These are phyloP conservation scores for Delonix regia DNA, from an alignment of 306 rosid genomes.

Conservation along the genomic window DNA sequence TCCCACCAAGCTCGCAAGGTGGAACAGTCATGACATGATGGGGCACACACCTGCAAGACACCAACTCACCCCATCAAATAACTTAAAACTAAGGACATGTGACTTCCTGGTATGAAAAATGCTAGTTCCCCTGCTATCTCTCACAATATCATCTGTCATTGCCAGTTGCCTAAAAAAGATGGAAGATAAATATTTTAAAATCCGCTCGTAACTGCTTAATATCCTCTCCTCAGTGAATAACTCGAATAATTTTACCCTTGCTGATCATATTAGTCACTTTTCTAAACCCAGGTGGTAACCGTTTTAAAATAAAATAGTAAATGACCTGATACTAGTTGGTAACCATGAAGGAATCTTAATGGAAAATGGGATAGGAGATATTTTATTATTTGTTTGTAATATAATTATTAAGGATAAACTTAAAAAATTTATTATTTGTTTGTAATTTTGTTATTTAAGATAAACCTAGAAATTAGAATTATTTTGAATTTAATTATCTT, in stretches of 20 bases:
- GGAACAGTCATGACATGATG: constrained; percentile 96
- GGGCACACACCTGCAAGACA: constrained; percentile 83
- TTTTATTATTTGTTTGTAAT: too few species aligned
- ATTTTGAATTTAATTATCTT: too few species aligned
- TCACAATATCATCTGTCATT: neutral
- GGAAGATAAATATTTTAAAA: neutral
- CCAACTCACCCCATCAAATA: constrained; percentile 24
- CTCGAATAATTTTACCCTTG: neutral
- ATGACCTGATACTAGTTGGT: neutral
- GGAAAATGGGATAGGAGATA: too few species aligned
- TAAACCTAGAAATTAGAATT: too few species aligned
- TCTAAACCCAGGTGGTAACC: neutral
- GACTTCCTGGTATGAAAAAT: neutral
- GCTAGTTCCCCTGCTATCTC: neutral
- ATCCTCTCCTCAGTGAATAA: neutral
- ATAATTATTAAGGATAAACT: too few species aligned
- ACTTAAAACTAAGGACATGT: constrained; percentile 12
- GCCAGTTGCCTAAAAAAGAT: neutral
- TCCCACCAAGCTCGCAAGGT: constrained; percentile 99
- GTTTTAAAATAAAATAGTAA: neutral
- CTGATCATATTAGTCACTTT: neutral
- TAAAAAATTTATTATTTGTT: too few species aligned
- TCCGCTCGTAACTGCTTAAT: neutral
- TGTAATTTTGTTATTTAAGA: too few species aligned
- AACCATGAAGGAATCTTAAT: neutral